Base-by-base conservation (phyloP, 2,329 filamentous ascomycete genomes). In the Alternaria gansuensis region DNA sequence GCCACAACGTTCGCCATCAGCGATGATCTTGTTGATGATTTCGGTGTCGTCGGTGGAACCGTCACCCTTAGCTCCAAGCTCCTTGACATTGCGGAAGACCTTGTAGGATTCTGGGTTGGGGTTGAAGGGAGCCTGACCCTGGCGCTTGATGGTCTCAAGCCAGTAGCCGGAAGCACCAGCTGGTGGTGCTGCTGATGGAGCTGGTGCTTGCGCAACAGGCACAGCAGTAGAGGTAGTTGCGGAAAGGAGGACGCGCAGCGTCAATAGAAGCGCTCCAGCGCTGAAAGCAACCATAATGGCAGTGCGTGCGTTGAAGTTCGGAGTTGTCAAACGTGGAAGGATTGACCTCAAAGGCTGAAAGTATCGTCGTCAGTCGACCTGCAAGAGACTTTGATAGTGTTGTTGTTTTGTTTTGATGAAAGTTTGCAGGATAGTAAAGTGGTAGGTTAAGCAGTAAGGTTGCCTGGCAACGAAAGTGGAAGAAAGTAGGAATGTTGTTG, bases 21-120 rank as follows among this genome's bases (percentile, higher is more conserved):
- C 83, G 70, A 97, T 90, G 64, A 93, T 93, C 39, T 81, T 77
- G 81, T 97, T 97, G 84, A 98, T 97, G 55, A 93, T 92, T 0
- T 79, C 88, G 0, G 93, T 97, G 74, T 97, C 93, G 75, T 98
- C 94, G 26, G 89, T 90, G 0, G 80, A 77, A 13, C 88, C 88
- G 67, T 89, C 86, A 63, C 86, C 85, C 78, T 70, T 72, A 46
- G 78, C 77, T 51, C 75, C 79, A 50, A 73, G 81, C 59, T 77
- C 75, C 62, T 75, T 79, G 54, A 84, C 81, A 58, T 84, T 82
- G 68, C 82, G 82, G 73, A 78, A 84, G 67, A 84, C 69, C 75
- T 90, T 84, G 83, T 92, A 95, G 71, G 79, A 78, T 69, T 80
- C 79, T 24, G 80, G 63, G 56, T 81, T 78, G 31, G 75, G 74